A percentile compares a stretch with the other conserved stretches of the same genome.
Evolutionary conservation across 192 early-diverging fungal genomes (phyloP).

Genomic region (Backusella psychrophila): DNA sequence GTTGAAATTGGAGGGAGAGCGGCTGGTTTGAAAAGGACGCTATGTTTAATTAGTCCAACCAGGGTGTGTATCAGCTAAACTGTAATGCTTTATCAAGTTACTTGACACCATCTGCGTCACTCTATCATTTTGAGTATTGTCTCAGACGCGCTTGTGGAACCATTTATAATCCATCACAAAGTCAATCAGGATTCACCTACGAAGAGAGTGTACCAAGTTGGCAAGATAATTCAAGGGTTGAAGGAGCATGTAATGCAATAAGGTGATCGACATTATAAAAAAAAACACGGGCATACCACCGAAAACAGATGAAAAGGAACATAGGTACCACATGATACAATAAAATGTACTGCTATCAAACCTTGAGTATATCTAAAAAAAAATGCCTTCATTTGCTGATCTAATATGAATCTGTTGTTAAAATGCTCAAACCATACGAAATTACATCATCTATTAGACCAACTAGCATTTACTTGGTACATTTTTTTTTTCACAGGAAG

Average conservation of each 20-base stretch:
- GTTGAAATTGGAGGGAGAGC: no score
- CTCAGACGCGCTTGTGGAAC: constrained; percentile 14
- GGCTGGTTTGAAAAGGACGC: no score
- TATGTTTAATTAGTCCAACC: no score
- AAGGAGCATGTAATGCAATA: not conserved
- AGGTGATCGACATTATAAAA: not conserved
- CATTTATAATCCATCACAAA: not conserved
- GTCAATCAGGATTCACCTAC: not conserved
- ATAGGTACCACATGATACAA: not conserved
- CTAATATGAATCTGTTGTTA: no score
- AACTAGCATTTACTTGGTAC: not conserved
- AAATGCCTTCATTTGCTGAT: no score
- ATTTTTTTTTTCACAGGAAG: not conserved
- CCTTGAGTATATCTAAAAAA: not conserved
- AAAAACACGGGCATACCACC: not conserved
- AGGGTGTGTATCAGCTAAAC: no score
- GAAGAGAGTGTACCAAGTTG: not conserved
- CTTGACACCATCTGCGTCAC: no score
- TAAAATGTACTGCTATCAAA: not conserved
- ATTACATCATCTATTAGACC: not conserved
- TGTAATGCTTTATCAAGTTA: no score
- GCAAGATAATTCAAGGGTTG: not conserved
- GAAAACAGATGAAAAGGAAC: not conserved
- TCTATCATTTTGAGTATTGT: constrained; percentile 9
- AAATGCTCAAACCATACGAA: not conserved